Evolutionary conservation across 106 monocot genomes (phyloP), one percentile per base, ranked within the genome.

Genomic region (Acorus calamus): DNA sequence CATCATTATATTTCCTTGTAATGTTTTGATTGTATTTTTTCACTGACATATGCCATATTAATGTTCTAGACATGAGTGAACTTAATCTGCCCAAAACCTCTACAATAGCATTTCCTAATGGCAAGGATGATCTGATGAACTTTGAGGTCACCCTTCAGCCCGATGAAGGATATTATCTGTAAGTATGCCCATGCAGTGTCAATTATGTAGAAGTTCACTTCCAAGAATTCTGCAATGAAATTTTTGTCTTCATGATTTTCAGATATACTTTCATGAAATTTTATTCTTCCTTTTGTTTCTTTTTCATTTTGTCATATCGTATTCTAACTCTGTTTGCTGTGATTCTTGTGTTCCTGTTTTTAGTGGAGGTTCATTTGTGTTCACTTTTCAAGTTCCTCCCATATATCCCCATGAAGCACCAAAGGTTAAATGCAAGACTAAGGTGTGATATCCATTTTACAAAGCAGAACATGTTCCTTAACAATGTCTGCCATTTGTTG

Each of bases 361-460:
- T 28, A 89, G 93, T 9, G 85, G 85, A 14, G 92, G 93, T 58
- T 74, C 72, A 56, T 93, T 93, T 74, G 12, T 55, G 56, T 93
- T 93, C 61, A 83, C 85, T 7, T 93, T 89, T 64, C 89, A 89
- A 71, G 72, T 92, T 41, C 71, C 92, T 73, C 77, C 88, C 45
- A 80, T 85, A 43, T 92, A 92, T 55, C 92, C 92, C 43, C 88
- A 92, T 58, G 92, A 92, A 14, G 85, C 92, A 75, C 92, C 92
- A 8, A 92, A 92, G 56, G 92, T 92, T 57, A 92, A 92, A 63
- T 93, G 93, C 83, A 93, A 93, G 80, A 93, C 93, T 63, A 93
- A 93, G 89, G 93, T 88, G 79, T 41, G 48, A 4, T 12, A 44
- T 59, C 42, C 4, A 59, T 49, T 67, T 53, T 61, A 1, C 28